These are phyloP conservation scores for Leishmania guyanensis DNA, from an alignment of 208 protist genomes.

Conservation along the genomic window DNA sequence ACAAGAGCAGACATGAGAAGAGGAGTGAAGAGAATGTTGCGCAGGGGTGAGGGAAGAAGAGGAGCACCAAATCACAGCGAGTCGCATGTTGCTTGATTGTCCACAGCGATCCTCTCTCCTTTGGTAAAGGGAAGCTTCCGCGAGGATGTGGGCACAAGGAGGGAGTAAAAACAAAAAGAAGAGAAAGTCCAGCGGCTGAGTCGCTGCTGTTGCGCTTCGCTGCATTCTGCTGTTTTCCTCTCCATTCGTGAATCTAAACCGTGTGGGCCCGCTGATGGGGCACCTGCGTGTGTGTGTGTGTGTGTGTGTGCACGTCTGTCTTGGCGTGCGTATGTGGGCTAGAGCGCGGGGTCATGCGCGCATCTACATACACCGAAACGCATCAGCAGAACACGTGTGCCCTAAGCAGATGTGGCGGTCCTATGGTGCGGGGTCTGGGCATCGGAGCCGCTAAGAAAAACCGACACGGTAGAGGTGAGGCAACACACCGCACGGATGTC, in stretches of 20 bases:
- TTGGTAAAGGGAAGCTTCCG: not conserved
- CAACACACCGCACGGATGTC: not conserved
- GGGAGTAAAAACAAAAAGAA: not conserved
- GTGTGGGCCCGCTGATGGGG: no score
- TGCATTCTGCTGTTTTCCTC: not conserved
- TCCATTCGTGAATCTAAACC: not conserved
- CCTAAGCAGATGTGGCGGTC: not conserved
- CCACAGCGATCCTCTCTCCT: not conserved
- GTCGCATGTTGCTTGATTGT: not conserved
- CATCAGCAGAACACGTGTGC: not conserved
- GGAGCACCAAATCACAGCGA: not conserved
- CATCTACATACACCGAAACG: not conserved
- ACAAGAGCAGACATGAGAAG: not conserved
- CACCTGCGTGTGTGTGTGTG: not conserved
- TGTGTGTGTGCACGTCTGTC: not conserved
- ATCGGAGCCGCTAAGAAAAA: not conserved
- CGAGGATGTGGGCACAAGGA: not conserved
- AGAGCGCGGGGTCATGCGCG: not conserved
- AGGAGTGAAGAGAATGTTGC: not conserved
- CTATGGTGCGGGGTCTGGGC: not conserved
- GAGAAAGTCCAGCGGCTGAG: not conserved
- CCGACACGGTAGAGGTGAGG: no score
- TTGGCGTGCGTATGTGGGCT: not conserved
- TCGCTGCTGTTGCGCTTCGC: not conserved
- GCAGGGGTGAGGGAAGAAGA: not conserved